These are phyloP conservation scores for Lathyrus tuberosus DNA, from an alignment of 306 rosid genomes.

Conservation along the genomic window DNA sequence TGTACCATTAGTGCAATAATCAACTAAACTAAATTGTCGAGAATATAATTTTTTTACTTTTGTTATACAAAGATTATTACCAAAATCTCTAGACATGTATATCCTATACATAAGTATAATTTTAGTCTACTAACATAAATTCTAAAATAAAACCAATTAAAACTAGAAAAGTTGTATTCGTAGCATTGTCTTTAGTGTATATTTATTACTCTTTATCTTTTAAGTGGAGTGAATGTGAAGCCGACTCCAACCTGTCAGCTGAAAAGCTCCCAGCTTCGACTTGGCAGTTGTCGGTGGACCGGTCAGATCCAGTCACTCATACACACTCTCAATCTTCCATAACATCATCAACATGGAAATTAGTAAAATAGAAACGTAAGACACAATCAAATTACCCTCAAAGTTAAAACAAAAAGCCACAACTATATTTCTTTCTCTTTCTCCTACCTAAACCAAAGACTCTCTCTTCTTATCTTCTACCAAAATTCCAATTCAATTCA, in stretches of 20 bases:
- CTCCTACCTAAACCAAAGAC: neutral
- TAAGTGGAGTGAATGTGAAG: conserved; percentile 13
- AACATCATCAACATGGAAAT: neutral
- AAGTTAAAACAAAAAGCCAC: neutral
- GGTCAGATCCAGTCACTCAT: neutral
- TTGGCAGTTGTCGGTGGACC: conserved; percentile 61
- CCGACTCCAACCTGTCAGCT: conserved; percentile 34
- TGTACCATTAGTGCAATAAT: too few relatives aligned
- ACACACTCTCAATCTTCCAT: neutral
- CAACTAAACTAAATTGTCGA: too few relatives aligned
- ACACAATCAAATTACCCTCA: conserved; percentile 35
- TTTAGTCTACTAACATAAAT: too few relatives aligned
- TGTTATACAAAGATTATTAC: too few relatives aligned
- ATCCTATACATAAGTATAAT: too few relatives aligned
- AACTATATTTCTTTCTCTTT: conserved; percentile 22
- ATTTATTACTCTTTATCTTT: too few relatives aligned
- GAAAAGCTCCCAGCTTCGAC: neutral
- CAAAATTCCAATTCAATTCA: conserved; percentile 44
- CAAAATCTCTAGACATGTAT: too few relatives aligned
- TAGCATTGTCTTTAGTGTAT: too few relatives aligned
- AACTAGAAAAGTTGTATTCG: too few relatives aligned
- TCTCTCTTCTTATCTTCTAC: conserved; percentile 48
- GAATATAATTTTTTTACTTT: too few relatives aligned
- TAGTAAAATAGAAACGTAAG: conserved; percentile 45
- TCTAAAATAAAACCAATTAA: too few relatives aligned